Percentiles rank a stretch among this genome's conserved stretches.
Conservation (phyloP, 768 basidiomycete species). For the Trichaptum fuscoviolaceum region DNA sequence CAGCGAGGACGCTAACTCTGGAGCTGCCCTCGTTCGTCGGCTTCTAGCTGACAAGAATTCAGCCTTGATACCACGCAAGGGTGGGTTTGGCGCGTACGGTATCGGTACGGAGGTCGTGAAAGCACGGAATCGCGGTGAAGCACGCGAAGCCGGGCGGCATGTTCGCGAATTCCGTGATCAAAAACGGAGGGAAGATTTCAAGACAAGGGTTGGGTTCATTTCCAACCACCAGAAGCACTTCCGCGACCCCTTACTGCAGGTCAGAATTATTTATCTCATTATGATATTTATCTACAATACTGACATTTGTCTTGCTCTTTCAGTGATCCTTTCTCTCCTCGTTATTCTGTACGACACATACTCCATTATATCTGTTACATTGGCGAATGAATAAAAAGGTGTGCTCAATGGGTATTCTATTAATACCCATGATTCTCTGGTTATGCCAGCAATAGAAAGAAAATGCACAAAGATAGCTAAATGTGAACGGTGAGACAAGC, state of each 20-base stretch:
- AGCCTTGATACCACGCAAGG: slow-evolving; percentile 77
- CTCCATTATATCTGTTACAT: slow-evolving; percentile 4
- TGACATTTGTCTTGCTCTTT: neutral
- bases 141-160: slow-evolving; percentile 85
- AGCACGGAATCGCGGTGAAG: slow-evolving; percentile 93
- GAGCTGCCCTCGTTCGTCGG: slow-evolving; percentile 69
- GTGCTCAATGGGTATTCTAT: neutral
- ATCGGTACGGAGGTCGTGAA: slow-evolving; percentile 77
- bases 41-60: slow-evolving; percentile 79
- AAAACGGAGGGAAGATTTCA: slow-evolving; percentile 73
- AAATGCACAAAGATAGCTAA: neutral
- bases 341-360: neutral
- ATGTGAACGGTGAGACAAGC: neutral
- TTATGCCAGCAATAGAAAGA: neutral
- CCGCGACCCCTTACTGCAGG: slow-evolving; percentile 66
- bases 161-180: slow-evolving; percentile 81
- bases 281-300: neutral
- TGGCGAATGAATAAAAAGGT: neutral
- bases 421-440: neutral
- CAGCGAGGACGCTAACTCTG: slow-evolving; percentile 62
- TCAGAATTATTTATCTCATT: slow-evolving; percentile 16
- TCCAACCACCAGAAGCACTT: slow-evolving; percentile 88
- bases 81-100: slow-evolving; percentile 86
- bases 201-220: slow-evolving; percentile 72
- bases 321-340: neutral